These are phyloP conservation scores for Apiospora koreana DNA, from an alignment of 2,329 filamentous ascomycete species.

Conservation along the genomic window DNA sequence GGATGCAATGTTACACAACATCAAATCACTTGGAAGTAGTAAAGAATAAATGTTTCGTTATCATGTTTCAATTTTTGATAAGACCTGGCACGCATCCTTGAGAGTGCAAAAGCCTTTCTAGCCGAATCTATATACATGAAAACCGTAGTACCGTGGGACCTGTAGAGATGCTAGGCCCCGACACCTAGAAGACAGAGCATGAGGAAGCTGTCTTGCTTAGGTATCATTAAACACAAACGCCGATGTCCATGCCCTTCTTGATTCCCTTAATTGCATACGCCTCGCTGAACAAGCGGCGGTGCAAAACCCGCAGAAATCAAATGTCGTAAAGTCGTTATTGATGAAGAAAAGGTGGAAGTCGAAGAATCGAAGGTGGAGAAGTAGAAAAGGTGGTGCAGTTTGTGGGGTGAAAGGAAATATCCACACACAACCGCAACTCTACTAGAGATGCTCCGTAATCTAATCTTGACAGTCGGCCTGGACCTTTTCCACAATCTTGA, in stretches of 20 bases:
- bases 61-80: slow-evolving; percentile 8
- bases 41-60: neutral
- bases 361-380: neutral
- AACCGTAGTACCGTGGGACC: neutral
- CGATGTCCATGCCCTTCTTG: neutral
- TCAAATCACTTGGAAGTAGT: neutral
- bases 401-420: neutral
- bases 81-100: neutral
- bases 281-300: neutral
- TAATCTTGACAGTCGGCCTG: slow-evolving; percentile 63
- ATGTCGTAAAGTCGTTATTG: slow-evolving; percentile 3
- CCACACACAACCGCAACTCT: neutral
- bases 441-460: slow-evolving; percentile 24
- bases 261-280: neutral
- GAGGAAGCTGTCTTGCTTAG: neutral
- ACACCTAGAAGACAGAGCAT: neutral
- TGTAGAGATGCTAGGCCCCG: neutral
- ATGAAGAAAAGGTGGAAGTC: neutral
- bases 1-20: no score
- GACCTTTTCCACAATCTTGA: slow-evolving; percentile 80
- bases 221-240: neutral
- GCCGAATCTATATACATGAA: slow-evolving; percentile 2
- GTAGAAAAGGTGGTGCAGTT: neutral
- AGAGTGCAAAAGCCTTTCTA: neutral
- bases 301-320: neutral